Base-by-base conservation (phyloP, 1,139 yeast species). In the Kodamaea sp. region DNA sequence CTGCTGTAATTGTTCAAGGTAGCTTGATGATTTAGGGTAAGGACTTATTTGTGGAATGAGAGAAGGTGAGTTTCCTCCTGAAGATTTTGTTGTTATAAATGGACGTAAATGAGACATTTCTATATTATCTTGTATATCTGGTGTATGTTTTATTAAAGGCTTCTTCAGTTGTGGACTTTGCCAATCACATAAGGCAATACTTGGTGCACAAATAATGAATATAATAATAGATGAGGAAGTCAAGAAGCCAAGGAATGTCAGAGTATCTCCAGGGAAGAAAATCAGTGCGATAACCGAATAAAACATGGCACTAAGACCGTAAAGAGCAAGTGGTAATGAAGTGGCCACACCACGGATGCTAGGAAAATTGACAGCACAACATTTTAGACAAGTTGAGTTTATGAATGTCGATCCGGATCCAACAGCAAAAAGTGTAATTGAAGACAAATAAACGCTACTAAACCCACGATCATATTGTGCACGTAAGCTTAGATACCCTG, bases 281-380 rank as follows among this genome's bases (percentile, higher is more conserved):
- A 62, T 45, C 9, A 75, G 62, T 0, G 78, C 80, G 24, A 73
- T 52, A 2, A 70, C 66, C 0, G 83, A 76, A 46, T 70, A 78
- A 38, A 77, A 67, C 49, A 78, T 63, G 1, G 84, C 84, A 63
- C 81, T 75, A 15, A 78, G 61, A 0, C 84, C 84, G 51, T 76
- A 78, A 32, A 77, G 60, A 2, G 84, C 78, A 45, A 78, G 63
- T 1, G 84, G 84, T 35, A 79, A 63, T 2, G 81, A 72, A 1
- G 84, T 77, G 6, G 84, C 83, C 8, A 78, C 67, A 1, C 84
- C 84, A 43, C 80, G 57, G 29, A 74, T 67, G 37, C 72, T 65
- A 1, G 84, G 84, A 49, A 76, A 77, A 24, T 68, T 63, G 22
- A 78, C 63, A 33, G 83, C 81, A 54, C 81, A 72, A 52, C 83